These are phyloP conservation scores for Setaria viridis DNA, from an alignment of 202 grass and related monocot species.

Conservation along the genomic window DNA sequence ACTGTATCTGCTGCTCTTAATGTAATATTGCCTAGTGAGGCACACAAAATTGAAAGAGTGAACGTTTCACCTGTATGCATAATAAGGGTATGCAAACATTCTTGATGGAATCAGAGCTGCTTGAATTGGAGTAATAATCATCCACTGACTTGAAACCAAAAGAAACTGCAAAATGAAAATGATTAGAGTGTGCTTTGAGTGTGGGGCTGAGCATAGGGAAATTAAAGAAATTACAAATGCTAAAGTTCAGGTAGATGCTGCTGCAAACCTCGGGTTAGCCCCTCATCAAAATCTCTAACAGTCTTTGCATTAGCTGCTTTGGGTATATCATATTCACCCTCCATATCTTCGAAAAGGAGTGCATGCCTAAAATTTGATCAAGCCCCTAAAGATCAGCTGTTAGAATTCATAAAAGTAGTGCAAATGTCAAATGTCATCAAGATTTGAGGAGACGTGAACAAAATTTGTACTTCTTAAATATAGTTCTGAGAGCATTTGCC, in stretches of 20 bases:
- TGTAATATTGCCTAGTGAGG: background rate
- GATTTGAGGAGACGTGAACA: conserved; percentile 32
- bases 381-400: conserved; percentile 48
- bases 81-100: conserved; percentile 83
- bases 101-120: conserved; percentile 89
- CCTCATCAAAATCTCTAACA: conserved; percentile 95
- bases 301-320: conserved; percentile 75
- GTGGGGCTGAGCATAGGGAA: conserved; percentile 23
- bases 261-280: conserved; percentile 79
- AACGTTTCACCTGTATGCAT: conserved; percentile 87
- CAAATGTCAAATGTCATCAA: conserved; percentile 36
- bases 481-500: conserved; percentile 61
- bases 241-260: conserved; percentile 29
- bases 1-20: background rate
- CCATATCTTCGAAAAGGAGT: conserved; percentile 75
- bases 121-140: conserved; percentile 97
- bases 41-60: conserved; percentile 31
- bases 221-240: background rate
- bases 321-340: conserved; percentile 85
- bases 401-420: conserved; percentile 37
- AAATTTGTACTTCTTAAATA: conserved; percentile 81
- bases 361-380: conserved; percentile 69
- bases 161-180: conserved; percentile 64
- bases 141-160: conserved; percentile 99
- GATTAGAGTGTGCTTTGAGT: conserved; percentile 34